Percentiles rank a stretch among this genome's conserved stretches.
Conservation (phyloP, 1,284 basidiomycete genomes). For the Agaricales sp. region DNA sequence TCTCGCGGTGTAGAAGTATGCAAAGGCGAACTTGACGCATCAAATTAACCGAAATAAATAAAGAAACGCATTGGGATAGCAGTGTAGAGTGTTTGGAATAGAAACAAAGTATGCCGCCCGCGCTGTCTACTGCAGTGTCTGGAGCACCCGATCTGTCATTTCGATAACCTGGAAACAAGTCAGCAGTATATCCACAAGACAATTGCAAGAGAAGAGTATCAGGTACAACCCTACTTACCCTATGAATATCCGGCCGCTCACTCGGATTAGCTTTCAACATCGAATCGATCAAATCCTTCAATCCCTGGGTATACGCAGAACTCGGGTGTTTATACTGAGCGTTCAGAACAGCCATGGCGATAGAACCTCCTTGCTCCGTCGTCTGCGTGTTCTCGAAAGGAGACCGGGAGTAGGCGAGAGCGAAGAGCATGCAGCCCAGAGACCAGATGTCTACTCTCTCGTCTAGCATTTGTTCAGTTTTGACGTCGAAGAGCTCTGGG, state of each 20-base stretch:
- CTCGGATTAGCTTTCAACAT: conserved; percentile 65
- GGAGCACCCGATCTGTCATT: conserved; percentile 55
- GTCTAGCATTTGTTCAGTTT: conserved; percentile 78
- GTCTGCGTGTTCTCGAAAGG: conserved; percentile 87
- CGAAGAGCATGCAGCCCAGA: conserved; percentile 85
- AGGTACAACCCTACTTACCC: conserved; percentile 43
- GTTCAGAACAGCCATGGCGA: conserved; percentile 91
- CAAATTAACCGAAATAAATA: too few relatives aligned
- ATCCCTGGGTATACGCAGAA: conserved; percentile 71
- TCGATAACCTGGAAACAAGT: conserved; percentile 49
- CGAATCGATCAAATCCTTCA: conserved; percentile 73
- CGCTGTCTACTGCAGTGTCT: conserved; percentile 42
- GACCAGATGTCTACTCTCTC: conserved; percentile 98
- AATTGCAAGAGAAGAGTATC: neutral
- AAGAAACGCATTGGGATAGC: conserved; percentile 20
- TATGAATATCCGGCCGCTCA: conserved; percentile 61
- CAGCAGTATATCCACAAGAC: conserved; percentile 2
- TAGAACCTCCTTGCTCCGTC: conserved; percentile 81
- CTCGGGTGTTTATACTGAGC: conserved; percentile 84
- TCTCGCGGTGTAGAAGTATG: conserved; percentile 9
- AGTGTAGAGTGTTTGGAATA: conserved; percentile 1
- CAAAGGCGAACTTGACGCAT: conserved; percentile 12
- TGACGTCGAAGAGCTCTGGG: conserved; percentile 92
- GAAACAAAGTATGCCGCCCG: too few relatives aligned
- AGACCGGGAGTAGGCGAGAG: conserved; percentile 85